These are phyloP conservation scores for Ganoderma lingzhi DNA, from an alignment of 1,284 basidiomycete genomes.

Conservation along the genomic window DNA sequence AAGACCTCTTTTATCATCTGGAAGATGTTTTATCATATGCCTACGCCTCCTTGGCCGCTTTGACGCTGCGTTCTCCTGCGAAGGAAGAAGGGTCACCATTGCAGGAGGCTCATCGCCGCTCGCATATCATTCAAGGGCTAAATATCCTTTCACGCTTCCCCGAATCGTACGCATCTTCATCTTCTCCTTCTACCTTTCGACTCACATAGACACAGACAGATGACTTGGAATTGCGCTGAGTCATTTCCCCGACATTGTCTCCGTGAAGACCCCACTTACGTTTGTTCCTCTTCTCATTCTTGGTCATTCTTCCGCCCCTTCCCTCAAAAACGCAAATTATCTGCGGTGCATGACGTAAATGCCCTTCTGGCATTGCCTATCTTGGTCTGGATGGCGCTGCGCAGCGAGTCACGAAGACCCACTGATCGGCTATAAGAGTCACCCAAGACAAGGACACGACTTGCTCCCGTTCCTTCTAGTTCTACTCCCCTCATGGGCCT, in stretches of 20 bases:
- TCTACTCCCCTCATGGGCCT: too few species aligned
- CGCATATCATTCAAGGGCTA: not conserved
- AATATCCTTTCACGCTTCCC: not conserved
- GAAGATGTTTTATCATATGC: not conserved
- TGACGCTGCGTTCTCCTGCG: not conserved
- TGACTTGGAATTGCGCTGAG: not conserved
- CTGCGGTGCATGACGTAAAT: not conserved
- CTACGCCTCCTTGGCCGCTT: not conserved
- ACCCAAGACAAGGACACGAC: not conserved
- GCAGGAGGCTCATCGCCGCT: not conserved
- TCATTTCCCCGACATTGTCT: not conserved
- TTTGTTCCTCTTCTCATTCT: not conserved
- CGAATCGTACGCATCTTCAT: not conserved
- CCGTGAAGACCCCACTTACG: too few species aligned
- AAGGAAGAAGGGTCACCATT: not conserved
- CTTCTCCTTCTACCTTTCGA: not conserved
- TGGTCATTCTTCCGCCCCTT: not conserved
- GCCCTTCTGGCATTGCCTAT: not conserved
- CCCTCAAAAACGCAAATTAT: not conserved
- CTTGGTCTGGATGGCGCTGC: not conserved
- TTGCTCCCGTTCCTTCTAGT: not conserved
- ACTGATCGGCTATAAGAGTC: not conserved
- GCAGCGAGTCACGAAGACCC: constrained; percentile 2
- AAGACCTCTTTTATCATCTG: not conserved
- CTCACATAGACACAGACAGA: not conserved